Evolutionary conservation across 176 grass and related monocot genomes (phyloP).

Genomic region (Carex littledalei): DNA sequence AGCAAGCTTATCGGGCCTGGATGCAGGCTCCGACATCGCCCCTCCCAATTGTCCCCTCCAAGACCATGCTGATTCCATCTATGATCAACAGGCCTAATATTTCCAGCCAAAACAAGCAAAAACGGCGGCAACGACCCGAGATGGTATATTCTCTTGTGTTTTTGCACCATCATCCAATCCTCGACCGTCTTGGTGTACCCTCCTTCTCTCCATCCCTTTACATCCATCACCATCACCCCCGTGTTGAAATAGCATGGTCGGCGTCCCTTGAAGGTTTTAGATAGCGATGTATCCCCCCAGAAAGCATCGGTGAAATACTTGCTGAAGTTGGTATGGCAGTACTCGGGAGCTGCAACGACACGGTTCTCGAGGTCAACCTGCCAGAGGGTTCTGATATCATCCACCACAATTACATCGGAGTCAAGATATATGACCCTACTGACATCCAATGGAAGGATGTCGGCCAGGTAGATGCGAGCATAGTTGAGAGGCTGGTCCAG

Average conservation of each 20-base stretch:
- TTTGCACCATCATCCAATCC: conserved; percentile 85
- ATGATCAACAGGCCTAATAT: conserved; percentile 71
- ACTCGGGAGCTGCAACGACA: conserved; percentile 79
- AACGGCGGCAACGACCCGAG: conserved; percentile 74
- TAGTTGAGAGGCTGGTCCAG: conserved; percentile 96
- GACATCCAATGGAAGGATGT: conserved; percentile 47
- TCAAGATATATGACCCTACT: conserved; percentile 76
- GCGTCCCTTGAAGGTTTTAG: conserved; percentile 29
- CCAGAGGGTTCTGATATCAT: conserved; percentile 69
- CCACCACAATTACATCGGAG: conserved; percentile 76
- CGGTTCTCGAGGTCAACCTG: conserved; percentile 37
- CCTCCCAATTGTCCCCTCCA: conserved; percentile 68
- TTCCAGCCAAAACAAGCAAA: conserved; percentile 60
- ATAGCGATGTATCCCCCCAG: conserved; percentile 45
- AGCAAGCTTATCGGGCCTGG: conserved; percentile 69
- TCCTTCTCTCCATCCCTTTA: conserved; percentile 33
- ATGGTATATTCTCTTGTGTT: conserved; percentile 61
- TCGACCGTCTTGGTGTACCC: conserved; percentile 50
- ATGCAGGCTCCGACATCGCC: conserved; percentile 55
- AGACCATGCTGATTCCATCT: conserved; percentile 86
- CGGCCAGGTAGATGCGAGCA: conserved; percentile 85
- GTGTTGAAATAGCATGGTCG: conserved; percentile 81
- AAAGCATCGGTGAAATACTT: conserved; percentile 88
- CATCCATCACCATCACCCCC: conserved; percentile 84
- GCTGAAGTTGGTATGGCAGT: conserved; percentile 92